Evolutionary conservation across 306 rosid species (phyloP).

Genomic region (Prunus mume): DNA sequence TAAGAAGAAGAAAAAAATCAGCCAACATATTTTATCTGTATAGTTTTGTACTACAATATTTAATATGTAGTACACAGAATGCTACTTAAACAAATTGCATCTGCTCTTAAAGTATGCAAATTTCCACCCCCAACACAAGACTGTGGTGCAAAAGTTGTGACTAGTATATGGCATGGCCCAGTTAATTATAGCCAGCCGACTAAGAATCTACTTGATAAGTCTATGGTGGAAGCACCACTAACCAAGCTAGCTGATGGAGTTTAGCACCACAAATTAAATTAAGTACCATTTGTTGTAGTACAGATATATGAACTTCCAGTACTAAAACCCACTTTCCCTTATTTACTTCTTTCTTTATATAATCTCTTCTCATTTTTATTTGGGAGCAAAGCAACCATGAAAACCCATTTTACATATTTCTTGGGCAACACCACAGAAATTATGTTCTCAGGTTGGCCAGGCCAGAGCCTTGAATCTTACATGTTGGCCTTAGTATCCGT

Average conservation of each 20-base stretch:
- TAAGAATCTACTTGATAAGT: neutral
- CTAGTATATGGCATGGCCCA: too few relatives aligned
- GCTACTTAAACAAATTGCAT: too few relatives aligned
- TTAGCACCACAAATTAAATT: neutral
- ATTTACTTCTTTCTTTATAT: neutral
- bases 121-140: too few relatives aligned
- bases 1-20: too few relatives aligned
- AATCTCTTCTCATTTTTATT: neutral
- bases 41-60: too few relatives aligned
- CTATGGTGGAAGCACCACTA: slow-evolving; percentile 4
- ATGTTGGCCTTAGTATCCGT: neutral
- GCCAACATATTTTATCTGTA: too few relatives aligned
- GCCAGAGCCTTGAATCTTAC: slow-evolving; percentile 1
- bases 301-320: neutral
- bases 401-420: slow-evolving; percentile 11
- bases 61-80: too few relatives aligned
- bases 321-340: neutral
- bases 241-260: neutral
- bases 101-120: too few relatives aligned
- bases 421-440: slow-evolving; percentile 9
- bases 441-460: slow-evolving; percentile 18
- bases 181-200: neutral
- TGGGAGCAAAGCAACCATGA: slow-evolving; percentile 10
- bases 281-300: neutral
- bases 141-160: too few relatives aligned